Percentiles rank a stretch among this genome's conserved stretches.
phyloP scores from a whole-genome alignment of 352 stramenopile species.

The Pythium sp. region DNA sequence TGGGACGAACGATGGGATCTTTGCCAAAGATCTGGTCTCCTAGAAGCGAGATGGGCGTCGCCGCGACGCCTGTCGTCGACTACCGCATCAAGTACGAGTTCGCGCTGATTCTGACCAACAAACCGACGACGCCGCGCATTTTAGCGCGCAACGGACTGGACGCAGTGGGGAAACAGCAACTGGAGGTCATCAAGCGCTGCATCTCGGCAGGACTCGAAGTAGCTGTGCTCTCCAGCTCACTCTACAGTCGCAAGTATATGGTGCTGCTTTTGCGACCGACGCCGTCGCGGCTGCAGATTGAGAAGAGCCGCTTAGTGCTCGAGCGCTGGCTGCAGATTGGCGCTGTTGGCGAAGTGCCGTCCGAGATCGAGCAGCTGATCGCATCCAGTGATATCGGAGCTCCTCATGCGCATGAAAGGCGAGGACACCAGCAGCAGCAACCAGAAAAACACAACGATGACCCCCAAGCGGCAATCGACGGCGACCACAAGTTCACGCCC shows the following conservation, averaged over 20 bases:
- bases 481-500: constrained; percentile 77
- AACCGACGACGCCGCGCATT: constrained; percentile 70
- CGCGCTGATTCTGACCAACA: constrained; percentile 81
- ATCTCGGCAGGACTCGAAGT: constrained; percentile 75
- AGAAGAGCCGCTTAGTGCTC: constrained; percentile 76
- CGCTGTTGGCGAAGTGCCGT: constrained; percentile 80
- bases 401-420: constrained; percentile 19
- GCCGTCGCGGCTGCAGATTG: constrained; percentile 59
- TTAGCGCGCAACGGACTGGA: constrained; percentile 74
- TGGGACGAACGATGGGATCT: constrained; percentile 36
- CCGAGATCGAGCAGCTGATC: constrained; percentile 85
- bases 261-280: constrained; percentile 69
- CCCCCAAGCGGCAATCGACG: constrained; percentile 17
- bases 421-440: not conserved
- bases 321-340: constrained; percentile 86
- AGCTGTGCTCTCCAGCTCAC: constrained; percentile 73
- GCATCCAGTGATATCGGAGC: constrained; percentile 67
- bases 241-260: constrained; percentile 83
- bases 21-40: constrained; percentile 72
- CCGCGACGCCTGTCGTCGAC: constrained; percentile 31
- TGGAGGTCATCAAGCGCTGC: constrained; percentile 74
- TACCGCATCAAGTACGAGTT: constrained; percentile 85
- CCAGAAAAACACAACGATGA: not conserved
- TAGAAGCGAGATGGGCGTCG: constrained; percentile 42
- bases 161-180: constrained; percentile 62